phyloP scores from a whole-genome alignment of 257 asterid genomes.

The Capsicum pubescens region DNA sequence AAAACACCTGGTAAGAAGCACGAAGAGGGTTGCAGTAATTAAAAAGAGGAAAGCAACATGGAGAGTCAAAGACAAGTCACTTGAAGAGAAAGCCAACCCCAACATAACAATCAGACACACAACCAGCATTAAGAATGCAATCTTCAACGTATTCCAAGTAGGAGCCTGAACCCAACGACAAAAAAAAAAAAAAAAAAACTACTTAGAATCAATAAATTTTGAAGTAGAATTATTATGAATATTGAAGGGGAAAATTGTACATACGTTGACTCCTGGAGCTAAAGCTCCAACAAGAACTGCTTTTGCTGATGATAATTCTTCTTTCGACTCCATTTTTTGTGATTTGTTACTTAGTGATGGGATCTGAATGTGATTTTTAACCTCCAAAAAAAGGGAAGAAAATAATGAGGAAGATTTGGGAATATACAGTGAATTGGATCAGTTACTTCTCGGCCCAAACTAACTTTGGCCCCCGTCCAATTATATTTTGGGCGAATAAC shows the following conservation, averaged over 20 bases:
- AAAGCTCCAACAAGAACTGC: slow-evolving; percentile 22
- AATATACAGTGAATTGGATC: neutral
- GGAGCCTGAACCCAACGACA: slow-evolving; percentile 56
- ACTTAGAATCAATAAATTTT: slow-evolving; percentile 12
- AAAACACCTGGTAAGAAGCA: slow-evolving; percentile 73
- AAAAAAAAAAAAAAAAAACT: neutral
- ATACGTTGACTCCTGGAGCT: slow-evolving; percentile 27
- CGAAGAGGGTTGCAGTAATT: slow-evolving; percentile 70
- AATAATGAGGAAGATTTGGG: slow-evolving; percentile 3
- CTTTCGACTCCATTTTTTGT: slow-evolving; percentile 20
- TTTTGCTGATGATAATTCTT: slow-evolving; percentile 24
- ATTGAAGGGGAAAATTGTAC: neutral
- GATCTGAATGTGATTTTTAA: neutral
- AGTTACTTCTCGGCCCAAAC: slow-evolving; percentile 1
- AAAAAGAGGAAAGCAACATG: slow-evolving; percentile 81
- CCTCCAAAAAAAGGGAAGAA: neutral
- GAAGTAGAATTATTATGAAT: neutral
- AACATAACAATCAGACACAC: slow-evolving; percentile 77
- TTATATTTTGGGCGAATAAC: too few species aligned
- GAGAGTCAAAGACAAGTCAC: slow-evolving; percentile 68
- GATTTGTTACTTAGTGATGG: neutral
- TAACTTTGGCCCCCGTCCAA: neutral
- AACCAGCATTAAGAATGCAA: slow-evolving; percentile 80
- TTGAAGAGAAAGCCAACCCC: slow-evolving; percentile 79
- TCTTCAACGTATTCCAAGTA: slow-evolving; percentile 84